Evolutionary conservation across 2,329 filamentous ascomycete species (phyloP), one percentile per base, ranked within the genome.

Genomic region (Lanzia echinophila): DNA sequence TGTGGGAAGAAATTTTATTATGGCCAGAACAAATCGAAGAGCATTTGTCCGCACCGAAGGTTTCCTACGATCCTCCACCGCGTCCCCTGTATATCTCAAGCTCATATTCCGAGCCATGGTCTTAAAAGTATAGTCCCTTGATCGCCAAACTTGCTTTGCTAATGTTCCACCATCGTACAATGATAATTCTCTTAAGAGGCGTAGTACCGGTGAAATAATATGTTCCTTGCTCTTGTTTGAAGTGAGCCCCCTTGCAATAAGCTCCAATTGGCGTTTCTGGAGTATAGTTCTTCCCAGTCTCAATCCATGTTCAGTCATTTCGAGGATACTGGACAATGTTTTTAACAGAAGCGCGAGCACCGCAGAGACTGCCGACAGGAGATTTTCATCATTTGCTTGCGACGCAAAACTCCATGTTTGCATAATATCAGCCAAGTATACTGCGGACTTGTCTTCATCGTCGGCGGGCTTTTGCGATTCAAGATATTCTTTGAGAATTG

Each of bases 351-450:
- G 78, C 1, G 89, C 88, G 31, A 99, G 73, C 7, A 90, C 84
- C 1, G 92, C 88, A 1, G 87, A 84, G 3, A 94, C 83, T 7
- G 88, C 82, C 1, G 90, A 92, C 67, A 94, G 79, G 56, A 96
- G 75, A 52, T 83, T 81, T 55, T 96, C 90, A 62, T 91, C 87
- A 66, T 88, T 89, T 60, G 83, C 82, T 67, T 88, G 84, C 31
- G 83, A 83, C 3, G 88, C 90, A 72, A 88, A 90, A 46, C 83
- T 84, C 92, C 92, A 97, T 56, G 84, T 90, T 63, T 95, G 87
- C 71, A 95, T 87, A 38, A 97, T 73, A 63, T 96, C 89, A 2
- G 79, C 73, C 31, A 97, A 79, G 62, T 85, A 89, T 22, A 84
- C 75, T 6, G 79, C 74, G 50, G 81, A 76, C 50, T 81, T 78